Percentiles rank a stretch among this genome's conserved stretches.
phyloP scores from a whole-genome alignment of 257 asterid species.

The Nicotiana undulata region DNA sequence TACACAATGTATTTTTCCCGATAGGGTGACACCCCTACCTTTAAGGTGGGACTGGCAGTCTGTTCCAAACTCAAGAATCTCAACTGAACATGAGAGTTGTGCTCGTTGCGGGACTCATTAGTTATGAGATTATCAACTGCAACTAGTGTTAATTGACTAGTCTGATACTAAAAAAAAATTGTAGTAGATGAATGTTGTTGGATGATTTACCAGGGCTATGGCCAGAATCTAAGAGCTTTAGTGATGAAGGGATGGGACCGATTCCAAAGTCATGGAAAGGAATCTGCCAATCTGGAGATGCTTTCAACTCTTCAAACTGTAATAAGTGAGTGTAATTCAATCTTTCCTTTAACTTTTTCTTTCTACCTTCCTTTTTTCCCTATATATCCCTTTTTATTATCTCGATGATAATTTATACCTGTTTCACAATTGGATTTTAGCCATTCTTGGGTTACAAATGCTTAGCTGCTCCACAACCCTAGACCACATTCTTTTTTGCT shows the following conservation, averaged over 20 bases:
- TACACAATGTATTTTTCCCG: too few relatives aligned
- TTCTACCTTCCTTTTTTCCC: not conserved
- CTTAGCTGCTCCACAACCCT: not conserved
- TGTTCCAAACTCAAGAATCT: too few relatives aligned
- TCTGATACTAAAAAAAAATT: not conserved
- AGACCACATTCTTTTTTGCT: too few relatives aligned
- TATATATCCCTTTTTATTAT: not conserved
- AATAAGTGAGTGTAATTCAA: conserved; percentile 43
- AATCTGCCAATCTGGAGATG: conserved; percentile 65
- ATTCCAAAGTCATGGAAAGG: conserved; percentile 81
- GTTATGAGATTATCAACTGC: not conserved
- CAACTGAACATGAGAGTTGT: too few relatives aligned
- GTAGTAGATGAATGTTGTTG: not conserved
- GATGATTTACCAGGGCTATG: conserved; percentile 47
- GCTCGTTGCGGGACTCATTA: not conserved
- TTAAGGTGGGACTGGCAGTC: too few relatives aligned
- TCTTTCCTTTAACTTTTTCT: too few relatives aligned
- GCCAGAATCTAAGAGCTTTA: conserved; percentile 86
- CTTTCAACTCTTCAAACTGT: conserved; percentile 63
- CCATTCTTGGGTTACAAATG: not conserved
- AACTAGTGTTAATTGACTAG: not conserved
- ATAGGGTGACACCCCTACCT: too few relatives aligned
- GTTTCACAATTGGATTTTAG: not conserved
- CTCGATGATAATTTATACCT: not conserved
- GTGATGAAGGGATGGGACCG: conserved; percentile 57